Evolutionary conservation across 495 filamentous ascomycete species (phyloP).

Genomic region (Clavariopsis aquatica): DNA sequence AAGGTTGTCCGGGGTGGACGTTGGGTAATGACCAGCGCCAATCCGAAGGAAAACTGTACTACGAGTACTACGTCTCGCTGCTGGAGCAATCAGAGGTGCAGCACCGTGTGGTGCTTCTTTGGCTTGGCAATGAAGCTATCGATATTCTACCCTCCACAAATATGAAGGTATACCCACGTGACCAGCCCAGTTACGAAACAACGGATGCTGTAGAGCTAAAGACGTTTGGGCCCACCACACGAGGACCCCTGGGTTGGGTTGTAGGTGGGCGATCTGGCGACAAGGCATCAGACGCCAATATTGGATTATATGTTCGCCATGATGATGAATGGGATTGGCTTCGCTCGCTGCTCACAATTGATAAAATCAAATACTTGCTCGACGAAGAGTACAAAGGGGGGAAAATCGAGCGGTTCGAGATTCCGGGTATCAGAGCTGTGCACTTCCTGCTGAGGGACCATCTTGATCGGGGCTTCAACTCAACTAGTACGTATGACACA

Average conservation of each 20-base stretch:
- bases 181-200: constrained; percentile 41
- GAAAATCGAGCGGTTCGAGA: constrained; percentile 49
- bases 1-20: constrained; percentile 33
- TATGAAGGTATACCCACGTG: constrained; percentile 4
- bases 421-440: constrained; percentile 37
- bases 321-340: constrained; percentile 56
- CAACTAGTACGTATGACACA: constrained; percentile 34
- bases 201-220: constrained; percentile 30
- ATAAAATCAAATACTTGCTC: constrained; percentile 46
- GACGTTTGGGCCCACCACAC: constrained; percentile 49
- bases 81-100: constrained; percentile 35
- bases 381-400: constrained; percentile 47
- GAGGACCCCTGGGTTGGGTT: constrained; percentile 52
- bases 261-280: constrained; percentile 56
- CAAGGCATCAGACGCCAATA: constrained; percentile 54
- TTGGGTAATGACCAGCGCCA: constrained; percentile 39
- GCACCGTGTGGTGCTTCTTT: constrained; percentile 35
- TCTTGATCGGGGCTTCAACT: constrained; percentile 35
- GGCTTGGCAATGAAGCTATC: constrained; percentile 38
- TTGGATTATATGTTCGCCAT: constrained; percentile 56
- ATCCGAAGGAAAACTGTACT: constrained; percentile 36
- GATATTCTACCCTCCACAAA: not conserved
- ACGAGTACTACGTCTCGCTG: constrained; percentile 40
- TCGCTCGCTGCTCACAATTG: constrained; percentile 49
- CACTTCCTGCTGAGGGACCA: constrained; percentile 40